These are phyloP conservation scores for Letharia columbiana DNA, from an alignment of 495 filamentous ascomycete species.

Conservation along the genomic window DNA sequence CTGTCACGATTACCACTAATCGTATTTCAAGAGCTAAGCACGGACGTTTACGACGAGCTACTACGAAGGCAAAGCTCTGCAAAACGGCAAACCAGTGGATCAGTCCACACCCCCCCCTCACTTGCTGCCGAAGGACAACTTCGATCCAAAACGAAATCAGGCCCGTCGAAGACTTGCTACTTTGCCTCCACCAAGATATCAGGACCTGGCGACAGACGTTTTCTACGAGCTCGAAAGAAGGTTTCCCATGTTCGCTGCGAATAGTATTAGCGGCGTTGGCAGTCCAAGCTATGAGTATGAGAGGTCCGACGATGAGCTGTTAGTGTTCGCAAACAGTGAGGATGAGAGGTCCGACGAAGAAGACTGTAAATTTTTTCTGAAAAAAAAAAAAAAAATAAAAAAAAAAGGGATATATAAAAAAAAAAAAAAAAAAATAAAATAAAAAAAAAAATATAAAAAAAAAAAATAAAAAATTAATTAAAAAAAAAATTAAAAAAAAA, in stretches of 20 bases:
- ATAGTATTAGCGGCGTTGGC: slow-evolving; percentile 56
- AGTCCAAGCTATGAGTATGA: slow-evolving; percentile 53
- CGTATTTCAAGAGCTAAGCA: slow-evolving; percentile 94
- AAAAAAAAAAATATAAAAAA: too few relatives aligned
- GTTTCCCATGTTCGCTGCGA: slow-evolving; percentile 69
- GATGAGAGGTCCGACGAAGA: too few relatives aligned
- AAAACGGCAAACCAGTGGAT: slow-evolving; percentile 34
- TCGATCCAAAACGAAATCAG: slow-evolving; percentile 95
- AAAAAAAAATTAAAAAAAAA: too few relatives aligned
- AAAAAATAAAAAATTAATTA: too few relatives aligned
- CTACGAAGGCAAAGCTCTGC: slow-evolving; percentile 68
- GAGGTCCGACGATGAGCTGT: slow-evolving; percentile 27
- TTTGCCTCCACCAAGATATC: slow-evolving; percentile 71
- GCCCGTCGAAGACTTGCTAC: slow-evolving; percentile 89
- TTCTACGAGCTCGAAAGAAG: slow-evolving; percentile 88
- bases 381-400: too few relatives aligned
- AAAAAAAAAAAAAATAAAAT: too few relatives aligned
- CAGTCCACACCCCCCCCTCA: slow-evolving; percentile 52
- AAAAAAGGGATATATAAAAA: too few relatives aligned
- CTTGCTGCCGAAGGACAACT: slow-evolving; percentile 72
- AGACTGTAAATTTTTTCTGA: too few relatives aligned
- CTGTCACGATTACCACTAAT: slow-evolving; percentile 76
- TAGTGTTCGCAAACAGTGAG: too few relatives aligned
- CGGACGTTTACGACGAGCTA: slow-evolving; percentile 94
- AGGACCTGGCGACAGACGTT: slow-evolving; percentile 89